Evolutionary conservation across 1,284 basidiomycete species (phyloP).

Genomic region (Kalmanozyma brasiliensis): DNA sequence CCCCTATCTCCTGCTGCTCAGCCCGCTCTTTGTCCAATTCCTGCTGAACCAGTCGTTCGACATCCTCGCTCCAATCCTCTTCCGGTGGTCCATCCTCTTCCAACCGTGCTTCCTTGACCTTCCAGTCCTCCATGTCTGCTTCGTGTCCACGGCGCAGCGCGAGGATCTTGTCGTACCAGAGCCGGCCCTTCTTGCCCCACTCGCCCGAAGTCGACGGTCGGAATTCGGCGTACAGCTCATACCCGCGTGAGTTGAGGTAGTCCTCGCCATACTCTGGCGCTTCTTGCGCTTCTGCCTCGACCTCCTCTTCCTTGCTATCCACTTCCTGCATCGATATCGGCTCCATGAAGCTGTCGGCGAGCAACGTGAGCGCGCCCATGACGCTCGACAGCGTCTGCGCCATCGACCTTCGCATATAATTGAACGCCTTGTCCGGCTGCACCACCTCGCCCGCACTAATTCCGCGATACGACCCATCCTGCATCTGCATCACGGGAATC

Average conservation of each 20-base stretch:
- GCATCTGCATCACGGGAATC: conserved; percentile 85
- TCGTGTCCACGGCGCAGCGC: conserved; percentile 43
- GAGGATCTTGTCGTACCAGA: conserved; percentile 60
- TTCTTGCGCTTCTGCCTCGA: background rate
- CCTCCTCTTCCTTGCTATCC: background rate
- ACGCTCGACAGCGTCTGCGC: conserved; percentile 62
- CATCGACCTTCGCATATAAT: conserved; percentile 61
- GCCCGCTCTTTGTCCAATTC: conserved; percentile 28
- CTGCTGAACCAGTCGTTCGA: conserved; percentile 40
- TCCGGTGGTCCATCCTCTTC: conserved; percentile 26
- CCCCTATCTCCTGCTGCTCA: conserved; percentile 4
- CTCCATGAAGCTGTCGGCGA: conserved; percentile 61
- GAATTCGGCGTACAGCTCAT: conserved; percentile 62
- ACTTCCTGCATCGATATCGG: background rate
- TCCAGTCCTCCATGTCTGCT: conserved; percentile 29
- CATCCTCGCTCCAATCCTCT: conserved; percentile 43
- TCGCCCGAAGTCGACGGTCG: conserved; percentile 63
- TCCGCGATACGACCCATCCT: conserved; percentile 80
- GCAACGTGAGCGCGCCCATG: conserved; percentile 58
- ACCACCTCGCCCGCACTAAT: conserved; percentile 79
- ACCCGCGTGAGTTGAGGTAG: conserved; percentile 53
- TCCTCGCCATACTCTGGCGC: conserved; percentile 26
- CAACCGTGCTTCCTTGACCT: conserved; percentile 19
- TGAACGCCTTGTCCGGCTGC: conserved; percentile 73
- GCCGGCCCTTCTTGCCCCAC: conserved; percentile 63